Conservation (phyloP, 78 protist genomes). For the Thecamonas trahens region DNA sequence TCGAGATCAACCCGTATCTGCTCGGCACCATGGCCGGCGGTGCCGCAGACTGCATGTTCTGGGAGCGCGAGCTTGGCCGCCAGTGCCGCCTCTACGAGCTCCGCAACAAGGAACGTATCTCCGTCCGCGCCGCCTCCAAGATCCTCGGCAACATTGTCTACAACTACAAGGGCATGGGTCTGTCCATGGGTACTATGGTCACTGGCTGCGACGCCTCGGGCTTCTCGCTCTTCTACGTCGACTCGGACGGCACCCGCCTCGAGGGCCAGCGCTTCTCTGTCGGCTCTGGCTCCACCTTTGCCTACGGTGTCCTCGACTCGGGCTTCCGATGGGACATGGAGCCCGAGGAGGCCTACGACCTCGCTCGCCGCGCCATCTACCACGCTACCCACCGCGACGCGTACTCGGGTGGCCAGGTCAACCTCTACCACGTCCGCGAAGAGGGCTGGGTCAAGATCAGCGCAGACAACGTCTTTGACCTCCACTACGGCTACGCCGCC, state of each 20-base stretch:
- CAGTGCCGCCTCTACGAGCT: constrained; percentile 81
- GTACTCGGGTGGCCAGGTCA: constrained; percentile 89
- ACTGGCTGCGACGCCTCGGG: constrained; percentile 96
- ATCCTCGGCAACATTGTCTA: constrained; percentile 89
- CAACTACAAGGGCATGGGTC: constrained; percentile 87
- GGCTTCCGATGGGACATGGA: constrained; percentile 18
- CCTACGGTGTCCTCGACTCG: constrained; percentile 99
- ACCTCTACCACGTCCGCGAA: constrained; percentile 22
- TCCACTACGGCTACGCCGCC: constrained; percentile 51
- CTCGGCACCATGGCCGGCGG: constrained; percentile 99
- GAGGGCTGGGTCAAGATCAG: constrained; percentile 57
- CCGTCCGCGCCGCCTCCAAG: constrained; percentile 99
- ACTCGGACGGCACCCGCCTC: constrained; percentile 93
- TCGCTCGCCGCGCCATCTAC: constrained; percentile 94
- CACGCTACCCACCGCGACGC: constrained; percentile 98
- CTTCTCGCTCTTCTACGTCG: constrained; percentile 92
- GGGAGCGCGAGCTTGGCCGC: constrained; percentile 92
- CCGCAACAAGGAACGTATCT: constrained; percentile 87
- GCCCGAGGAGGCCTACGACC: constrained; percentile 87
- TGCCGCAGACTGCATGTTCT: constrained; percentile 99
- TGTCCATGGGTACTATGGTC: constrained; percentile 98
- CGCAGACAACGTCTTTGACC: constrained; percentile 40
- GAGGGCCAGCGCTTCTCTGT: constrained; percentile 85
- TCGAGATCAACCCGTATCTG: constrained; percentile 94
- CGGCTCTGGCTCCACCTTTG: constrained; percentile 98